Base-by-base conservation (phyloP, 176 grass and related monocot genomes). In the Oryza rufipogon region DNA sequence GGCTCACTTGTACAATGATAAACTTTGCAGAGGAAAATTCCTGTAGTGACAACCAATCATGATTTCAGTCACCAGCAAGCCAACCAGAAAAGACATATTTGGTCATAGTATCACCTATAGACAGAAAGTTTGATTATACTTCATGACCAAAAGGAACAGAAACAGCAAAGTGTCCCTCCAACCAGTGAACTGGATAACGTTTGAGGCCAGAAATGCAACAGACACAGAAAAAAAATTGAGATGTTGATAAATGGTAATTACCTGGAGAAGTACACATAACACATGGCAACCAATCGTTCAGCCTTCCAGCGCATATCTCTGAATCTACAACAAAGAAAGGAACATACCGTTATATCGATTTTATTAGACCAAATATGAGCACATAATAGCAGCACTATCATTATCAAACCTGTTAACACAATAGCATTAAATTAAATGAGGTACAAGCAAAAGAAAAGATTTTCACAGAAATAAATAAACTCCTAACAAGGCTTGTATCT, bases 231-330 rank as follows among this genome's bases (percentile, higher is more conserved):
- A 47, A 68, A 11, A 71, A 69, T 52, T n/a, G 22, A n/a, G 30
- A 73, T 49, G 25, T 68, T 61, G 36, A 34, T 42, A 68, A 76
- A 25, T 64, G 4, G 63, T 66, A 68, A 83, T 58, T 92, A 87
- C 87, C 87, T 87, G 54, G 44, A 22, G 61, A 82, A 73, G 54
- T 20, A 81, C 8, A 68, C 73, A 56, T 44, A 54, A 78, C 46
- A 46, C 33, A 44, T 69, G 56, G 28, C 36, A 39, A 48, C 46
- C 16, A 46, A 84, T 22, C 46, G 77, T 80, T 92, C 76, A 92
- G 80, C 87, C 65, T 84, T 92, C 91, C 84, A 89, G 42, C 5
- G 91, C 80, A 72, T 89, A 84, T 66, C 80, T 89, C 84, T 89
- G 91, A 86, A 92, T 83, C 84, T 92, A 54, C 84, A 89, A 89